phyloP scores from a whole-genome alignment of 1,284 basidiomycete species.

The Leccinum variabile region DNA sequence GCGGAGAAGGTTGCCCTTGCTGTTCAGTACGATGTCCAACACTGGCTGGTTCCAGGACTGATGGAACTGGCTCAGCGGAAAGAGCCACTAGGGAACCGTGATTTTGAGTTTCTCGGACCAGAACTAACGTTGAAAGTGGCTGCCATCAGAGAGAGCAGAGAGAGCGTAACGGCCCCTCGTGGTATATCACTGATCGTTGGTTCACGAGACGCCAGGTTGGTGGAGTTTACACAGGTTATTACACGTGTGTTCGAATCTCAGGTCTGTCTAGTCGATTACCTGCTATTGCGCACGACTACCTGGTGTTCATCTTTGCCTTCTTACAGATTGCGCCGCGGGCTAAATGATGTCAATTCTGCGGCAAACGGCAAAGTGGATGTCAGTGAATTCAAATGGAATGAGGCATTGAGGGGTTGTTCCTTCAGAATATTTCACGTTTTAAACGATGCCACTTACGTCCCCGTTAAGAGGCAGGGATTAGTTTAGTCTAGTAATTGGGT shows the following conservation, averaged over 20 bases:
- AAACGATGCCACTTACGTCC: constrained; percentile 18
- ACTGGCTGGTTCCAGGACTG: constrained; percentile 26
- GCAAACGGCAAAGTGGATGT: background rate
- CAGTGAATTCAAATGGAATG: background rate
- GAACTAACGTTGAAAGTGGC: constrained; percentile 25
- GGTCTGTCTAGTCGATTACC: constrained; percentile 4
- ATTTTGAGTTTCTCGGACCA: constrained; percentile 12
- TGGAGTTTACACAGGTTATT: constrained; percentile 23
- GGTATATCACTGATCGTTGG: background rate
- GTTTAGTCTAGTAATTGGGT: constrained; percentile 8
- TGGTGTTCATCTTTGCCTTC: background rate
- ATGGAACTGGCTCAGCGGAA: constrained; percentile 21
- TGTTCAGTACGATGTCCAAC: constrained; percentile 14
- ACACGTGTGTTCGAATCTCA: constrained; percentile 12
- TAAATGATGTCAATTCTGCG: background rate
- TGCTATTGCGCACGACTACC: background rate
- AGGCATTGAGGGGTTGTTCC: background rate
- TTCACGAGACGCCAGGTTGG: constrained; percentile 1
- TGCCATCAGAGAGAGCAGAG: constrained; percentile 12
- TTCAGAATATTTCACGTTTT: background rate
- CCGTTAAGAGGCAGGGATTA: background rate
- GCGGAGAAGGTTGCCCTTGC: constrained; percentile 30
- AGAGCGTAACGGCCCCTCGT: constrained; percentile 10
- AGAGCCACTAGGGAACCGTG: constrained; percentile 18
- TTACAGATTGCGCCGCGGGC: background rate